phyloP scores from a whole-genome alignment of 768 basidiomycete species.

The Cystofilobasidium macerans region DNA sequence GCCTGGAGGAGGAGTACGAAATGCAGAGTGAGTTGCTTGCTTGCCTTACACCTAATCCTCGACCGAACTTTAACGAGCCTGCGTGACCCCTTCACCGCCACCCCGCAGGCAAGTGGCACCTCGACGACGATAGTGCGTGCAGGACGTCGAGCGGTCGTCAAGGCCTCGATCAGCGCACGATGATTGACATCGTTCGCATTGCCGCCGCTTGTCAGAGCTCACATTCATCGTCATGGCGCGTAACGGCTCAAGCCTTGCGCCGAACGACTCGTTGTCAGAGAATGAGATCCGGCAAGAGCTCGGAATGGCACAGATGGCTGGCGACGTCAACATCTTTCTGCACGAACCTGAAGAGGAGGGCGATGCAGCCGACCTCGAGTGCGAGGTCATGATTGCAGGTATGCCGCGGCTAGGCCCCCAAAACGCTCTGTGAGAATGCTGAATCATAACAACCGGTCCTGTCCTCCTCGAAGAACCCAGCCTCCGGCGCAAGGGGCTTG shows the following conservation, averaged over 20 bases:
- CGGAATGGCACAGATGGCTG: slow-evolving; percentile 57
- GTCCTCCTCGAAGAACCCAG: neutral
- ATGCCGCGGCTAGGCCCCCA: too few relatives aligned
- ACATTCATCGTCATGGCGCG: slow-evolving; percentile 78
- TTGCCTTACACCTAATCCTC: too few relatives aligned
- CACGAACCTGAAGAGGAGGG: slow-evolving; percentile 38
- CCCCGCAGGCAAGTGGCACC: slow-evolving; percentile 63
- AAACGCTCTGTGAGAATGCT: too few relatives aligned
- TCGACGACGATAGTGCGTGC: slow-evolving; percentile 65
- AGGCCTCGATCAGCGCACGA: neutral
- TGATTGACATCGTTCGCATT: neutral
- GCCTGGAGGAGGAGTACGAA: slow-evolving; percentile 66
- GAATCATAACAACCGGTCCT: neutral
- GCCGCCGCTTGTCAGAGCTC: slow-evolving; percentile 48
- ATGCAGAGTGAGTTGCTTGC: slow-evolving; percentile 84
- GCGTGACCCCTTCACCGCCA: neutral
- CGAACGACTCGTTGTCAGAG: slow-evolving; percentile 17
- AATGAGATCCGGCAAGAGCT: slow-evolving; percentile 30
- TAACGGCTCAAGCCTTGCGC: slow-evolving; percentile 28
- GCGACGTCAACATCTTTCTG: slow-evolving; percentile 85
- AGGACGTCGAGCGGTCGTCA: neutral
- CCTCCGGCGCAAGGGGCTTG: slow-evolving; percentile 46
- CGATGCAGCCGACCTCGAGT: slow-evolving; percentile 55
- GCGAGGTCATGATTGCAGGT: slow-evolving; percentile 88
- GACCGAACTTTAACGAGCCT: too few relatives aligned